Percentiles rank a stretch among this genome's conserved stretches.
Conservation (phyloP, 345 rosid genomes). For the Ceriops decandra region DNA sequence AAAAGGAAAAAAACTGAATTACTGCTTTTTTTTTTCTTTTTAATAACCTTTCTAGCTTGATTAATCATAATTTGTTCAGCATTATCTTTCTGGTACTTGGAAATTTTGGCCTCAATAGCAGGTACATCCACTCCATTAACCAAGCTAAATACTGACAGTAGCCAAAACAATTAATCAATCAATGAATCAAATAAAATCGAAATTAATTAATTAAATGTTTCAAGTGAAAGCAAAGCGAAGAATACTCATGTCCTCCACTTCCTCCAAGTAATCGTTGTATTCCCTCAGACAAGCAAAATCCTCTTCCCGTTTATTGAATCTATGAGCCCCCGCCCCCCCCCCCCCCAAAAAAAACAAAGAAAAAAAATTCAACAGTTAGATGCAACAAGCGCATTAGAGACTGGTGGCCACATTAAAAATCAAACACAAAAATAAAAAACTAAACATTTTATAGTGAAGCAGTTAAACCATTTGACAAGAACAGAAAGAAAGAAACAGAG, state of each 20-base stretch:
- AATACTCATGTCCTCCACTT: constrained; percentile 95
- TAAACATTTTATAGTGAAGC: neutral
- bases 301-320: constrained; percentile 87
- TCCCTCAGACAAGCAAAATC: constrained; percentile 74
- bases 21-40: neutral
- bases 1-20: no score
- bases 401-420: neutral
- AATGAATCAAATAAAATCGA: neutral
- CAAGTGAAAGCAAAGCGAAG: neutral
- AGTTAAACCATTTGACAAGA: neutral
- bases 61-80: constrained; percentile 83
- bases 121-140: constrained; percentile 72
- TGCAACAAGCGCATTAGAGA: neutral
- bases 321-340: constrained; percentile 3
- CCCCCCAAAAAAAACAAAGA: no score
- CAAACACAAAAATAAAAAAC: neutral
- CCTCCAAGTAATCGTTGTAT: constrained; percentile 92
- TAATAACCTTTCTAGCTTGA: constrained; percentile 64
- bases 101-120: constrained; percentile 69
- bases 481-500: neutral
- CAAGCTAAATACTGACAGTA: constrained; percentile 55
- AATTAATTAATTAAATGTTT: neutral
- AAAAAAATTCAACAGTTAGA: no score
- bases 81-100: constrained; percentile 69
- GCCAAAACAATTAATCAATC: neutral